Percentiles rank a stretch among this genome's conserved stretches.
phyloP scores from a whole-genome alignment of 768 basidiomycete genomes.

The Tubosaeta sp. region DNA sequence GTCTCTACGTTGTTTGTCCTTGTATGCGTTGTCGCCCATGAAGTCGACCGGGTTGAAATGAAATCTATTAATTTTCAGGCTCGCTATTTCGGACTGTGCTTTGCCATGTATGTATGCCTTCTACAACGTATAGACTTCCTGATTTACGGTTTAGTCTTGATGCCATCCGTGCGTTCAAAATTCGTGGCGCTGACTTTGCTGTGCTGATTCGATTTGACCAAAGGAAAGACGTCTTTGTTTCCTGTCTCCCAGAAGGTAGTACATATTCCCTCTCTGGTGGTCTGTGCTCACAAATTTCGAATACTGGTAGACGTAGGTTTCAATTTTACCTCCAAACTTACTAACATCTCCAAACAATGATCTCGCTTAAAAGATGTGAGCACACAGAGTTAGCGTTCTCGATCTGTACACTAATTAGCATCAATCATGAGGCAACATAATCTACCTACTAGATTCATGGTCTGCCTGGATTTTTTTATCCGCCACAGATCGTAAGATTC shows the following conservation, averaged over 20 bases:
- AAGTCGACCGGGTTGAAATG: not conserved
- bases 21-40: not conserved
- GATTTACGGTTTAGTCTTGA: not conserved
- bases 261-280: not conserved
- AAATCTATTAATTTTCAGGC: not conserved
- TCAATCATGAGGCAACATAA: not conserved
- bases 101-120: not conserved
- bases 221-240: not conserved
- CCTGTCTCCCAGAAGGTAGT: not conserved
- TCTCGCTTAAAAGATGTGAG: not conserved
- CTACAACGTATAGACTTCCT: not conserved
- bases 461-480: not conserved
- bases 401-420: not conserved
- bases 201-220: not conserved
- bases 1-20: not conserved
- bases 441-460: not conserved
- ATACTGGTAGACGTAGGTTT: not conserved
- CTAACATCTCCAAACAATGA: not conserved
- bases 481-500: slow-evolving; percentile 5
- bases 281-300: not conserved
- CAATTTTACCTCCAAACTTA: not conserved
- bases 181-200: not conserved
- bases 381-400: not conserved
- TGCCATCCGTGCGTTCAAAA: not conserved
- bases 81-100: slow-evolving; percentile 1